These are phyloP conservation scores for Debaryomyces udenii DNA, from an alignment of 1,139 yeast species.

Conservation along the genomic window DNA sequence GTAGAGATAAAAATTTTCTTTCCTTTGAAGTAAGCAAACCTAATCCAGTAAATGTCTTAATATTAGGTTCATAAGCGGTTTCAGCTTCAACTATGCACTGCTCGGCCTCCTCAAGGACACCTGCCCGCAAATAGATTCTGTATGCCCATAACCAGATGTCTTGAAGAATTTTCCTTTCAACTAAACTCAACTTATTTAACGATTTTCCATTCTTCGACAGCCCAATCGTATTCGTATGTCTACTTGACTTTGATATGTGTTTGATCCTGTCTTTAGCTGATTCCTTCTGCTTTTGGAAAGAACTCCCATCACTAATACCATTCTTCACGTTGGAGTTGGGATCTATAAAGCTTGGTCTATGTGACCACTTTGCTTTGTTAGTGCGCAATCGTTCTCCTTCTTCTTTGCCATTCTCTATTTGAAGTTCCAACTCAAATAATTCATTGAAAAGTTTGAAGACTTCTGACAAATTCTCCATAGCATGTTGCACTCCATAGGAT, in stretches of 20 bases:
- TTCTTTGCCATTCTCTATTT: conserved; percentile 12
- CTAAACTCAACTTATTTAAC: conserved; percentile 13
- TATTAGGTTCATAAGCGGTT: conserved; percentile 49
- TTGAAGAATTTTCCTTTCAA: conserved; percentile 49
- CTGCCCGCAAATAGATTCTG: conserved; percentile 61
- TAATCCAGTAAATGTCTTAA: conserved; percentile 55
- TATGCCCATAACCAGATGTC: conserved; percentile 78
- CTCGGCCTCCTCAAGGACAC: conserved; percentile 61
- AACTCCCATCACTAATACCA: not conserved
- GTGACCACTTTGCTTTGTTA: conserved; percentile 42
- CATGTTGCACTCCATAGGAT: conserved; percentile 59
- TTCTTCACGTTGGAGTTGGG: conserved; percentile 23
- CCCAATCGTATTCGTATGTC: conserved; percentile 11
- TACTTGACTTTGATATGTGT: conserved; percentile 20
- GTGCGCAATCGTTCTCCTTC: conserved; percentile 9
- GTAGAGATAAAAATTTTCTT: conserved; percentile 54
- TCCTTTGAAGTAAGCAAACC: conserved; percentile 51
- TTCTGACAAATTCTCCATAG: conserved; percentile 67
- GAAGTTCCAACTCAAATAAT: conserved; percentile 47
- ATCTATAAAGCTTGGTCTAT: conserved; percentile 51
- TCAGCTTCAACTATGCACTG: conserved; percentile 78
- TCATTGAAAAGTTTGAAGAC: conserved; percentile 63
- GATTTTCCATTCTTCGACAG: conserved; percentile 6
- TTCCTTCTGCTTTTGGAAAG: conserved; percentile 18
- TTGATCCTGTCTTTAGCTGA: conserved; percentile 26